Conservation (phyloP, 441 rosid genomes). For the Populus hybrid region DNA sequence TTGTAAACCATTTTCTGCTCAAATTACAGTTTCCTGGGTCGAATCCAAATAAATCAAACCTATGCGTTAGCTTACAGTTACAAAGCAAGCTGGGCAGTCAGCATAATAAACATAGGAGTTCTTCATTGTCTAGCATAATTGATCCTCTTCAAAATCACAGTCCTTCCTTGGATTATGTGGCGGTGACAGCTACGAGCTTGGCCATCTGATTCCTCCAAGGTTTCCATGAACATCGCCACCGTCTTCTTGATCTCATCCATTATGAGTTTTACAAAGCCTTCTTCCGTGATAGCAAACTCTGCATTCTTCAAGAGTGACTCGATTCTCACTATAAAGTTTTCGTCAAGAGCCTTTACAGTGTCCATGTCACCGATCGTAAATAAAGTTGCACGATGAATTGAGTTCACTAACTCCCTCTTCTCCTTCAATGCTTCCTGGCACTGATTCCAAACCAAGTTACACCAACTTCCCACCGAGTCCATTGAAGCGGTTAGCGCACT, state of each 20-base stretch:
- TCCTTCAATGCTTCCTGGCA: constrained; percentile 56
- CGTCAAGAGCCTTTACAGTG: constrained; percentile 44
- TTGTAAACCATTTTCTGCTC: no score
- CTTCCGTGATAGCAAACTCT: constrained; percentile 49
- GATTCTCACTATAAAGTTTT: constrained; percentile 46
- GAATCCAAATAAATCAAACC: no score
- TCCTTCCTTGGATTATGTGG: constrained; percentile 69
- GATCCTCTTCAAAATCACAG: constrained; percentile 68
- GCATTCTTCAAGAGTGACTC: constrained; percentile 40
- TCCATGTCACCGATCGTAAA: constrained; percentile 65
- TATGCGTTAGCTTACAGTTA: no score
- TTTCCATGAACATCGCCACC: constrained; percentile 54
- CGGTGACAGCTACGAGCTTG: constrained; percentile 61
- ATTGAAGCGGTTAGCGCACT: constrained; percentile 63
- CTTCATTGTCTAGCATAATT: constrained; percentile 42
- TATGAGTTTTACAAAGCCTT: constrained; percentile 48
- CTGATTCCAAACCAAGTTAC: constrained; percentile 58
- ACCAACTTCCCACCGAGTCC: constrained; percentile 81
- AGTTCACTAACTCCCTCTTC: constrained; percentile 48
- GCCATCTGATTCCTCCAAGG: constrained; percentile 54
- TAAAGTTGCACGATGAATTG: constrained; percentile 59
- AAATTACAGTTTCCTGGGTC: no score
- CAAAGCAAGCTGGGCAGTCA: no score
- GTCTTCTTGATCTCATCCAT: constrained; percentile 67
- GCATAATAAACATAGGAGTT: not conserved